These are phyloP conservation scores for Beauveria sp. DNA, from an alignment of 2,329 filamentous ascomycete genomes.

Conservation along the genomic window DNA sequence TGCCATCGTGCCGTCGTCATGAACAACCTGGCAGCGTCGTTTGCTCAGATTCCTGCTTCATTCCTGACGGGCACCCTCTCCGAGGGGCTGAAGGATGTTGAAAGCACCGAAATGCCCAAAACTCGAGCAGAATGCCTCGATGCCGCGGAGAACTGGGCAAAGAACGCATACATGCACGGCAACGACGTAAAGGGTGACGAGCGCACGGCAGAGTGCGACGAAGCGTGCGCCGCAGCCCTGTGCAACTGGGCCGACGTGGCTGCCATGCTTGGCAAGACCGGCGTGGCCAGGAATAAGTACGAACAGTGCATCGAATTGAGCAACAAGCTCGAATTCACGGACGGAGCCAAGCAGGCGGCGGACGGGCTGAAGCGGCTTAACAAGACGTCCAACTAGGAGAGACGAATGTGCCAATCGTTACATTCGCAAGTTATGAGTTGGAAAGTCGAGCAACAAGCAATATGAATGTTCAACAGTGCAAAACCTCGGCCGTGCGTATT, in stretches of 20 bases:
- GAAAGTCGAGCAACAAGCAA: too few relatives aligned
- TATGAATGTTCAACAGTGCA: background rate
- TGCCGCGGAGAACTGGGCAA: conserved; percentile 70
- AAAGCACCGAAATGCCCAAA: conserved; percentile 25
- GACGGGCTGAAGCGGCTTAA: conserved; percentile 36
- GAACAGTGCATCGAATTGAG: conserved; percentile 59
- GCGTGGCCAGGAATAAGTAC: conserved; percentile 61
- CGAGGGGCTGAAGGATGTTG: conserved; percentile 21
- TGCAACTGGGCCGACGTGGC: conserved; percentile 83
- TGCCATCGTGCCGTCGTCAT: conserved; percentile 81
- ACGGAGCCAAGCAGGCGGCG: conserved; percentile 45
- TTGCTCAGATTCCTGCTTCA: conserved; percentile 56
- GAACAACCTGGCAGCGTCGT: conserved; percentile 72
- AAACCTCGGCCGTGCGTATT: background rate
- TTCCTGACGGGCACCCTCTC: conserved; percentile 21
- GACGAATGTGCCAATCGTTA: too few relatives aligned
- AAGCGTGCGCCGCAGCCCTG: conserved; percentile 75
- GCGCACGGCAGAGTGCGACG: conserved; percentile 71
- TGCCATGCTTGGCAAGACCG: conserved; percentile 59
- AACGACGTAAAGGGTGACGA: conserved; percentile 56
- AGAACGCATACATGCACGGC: conserved; percentile 64
- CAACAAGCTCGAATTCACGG: conserved; percentile 42
- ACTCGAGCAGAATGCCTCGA: conserved; percentile 57
- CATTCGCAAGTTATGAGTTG: background rate
- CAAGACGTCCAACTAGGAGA: background rate